Conservation (phyloP, 805 yeast genomes). For the Pichia nakasei region DNA sequence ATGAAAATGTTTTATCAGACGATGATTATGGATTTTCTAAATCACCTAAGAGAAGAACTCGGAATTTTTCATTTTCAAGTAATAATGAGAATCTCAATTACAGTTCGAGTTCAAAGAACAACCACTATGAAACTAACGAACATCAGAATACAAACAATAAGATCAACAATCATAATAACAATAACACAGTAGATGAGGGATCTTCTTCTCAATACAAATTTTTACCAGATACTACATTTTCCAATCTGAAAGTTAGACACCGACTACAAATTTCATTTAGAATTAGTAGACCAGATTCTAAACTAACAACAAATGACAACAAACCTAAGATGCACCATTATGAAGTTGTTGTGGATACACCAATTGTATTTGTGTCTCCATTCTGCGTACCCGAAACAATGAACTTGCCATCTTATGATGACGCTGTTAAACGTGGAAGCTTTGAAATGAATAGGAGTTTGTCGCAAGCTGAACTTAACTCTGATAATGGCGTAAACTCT, state of each 20-base stretch:
- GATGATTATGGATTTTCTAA: constrained; percentile 1
- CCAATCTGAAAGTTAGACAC: constrained; percentile 56
- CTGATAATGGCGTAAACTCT: neutral
- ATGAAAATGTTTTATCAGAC: constrained; percentile 8
- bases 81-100: neutral
- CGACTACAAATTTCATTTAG: constrained; percentile 63
- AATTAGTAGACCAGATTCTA: constrained; percentile 52
- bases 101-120: neutral
- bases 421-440: constrained; percentile 19
- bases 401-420: constrained; percentile 33
- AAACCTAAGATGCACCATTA: constrained; percentile 55
- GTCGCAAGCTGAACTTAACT: constrained; percentile 6
- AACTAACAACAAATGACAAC: constrained; percentile 21
- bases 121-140: neutral
- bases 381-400: constrained; percentile 25
- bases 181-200: constrained; percentile 1
- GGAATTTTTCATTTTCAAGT: constrained; percentile 10
- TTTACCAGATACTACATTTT: constrained; percentile 56
- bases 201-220: constrained; percentile 24
- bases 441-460: constrained; percentile 10
- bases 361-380: constrained; percentile 46
- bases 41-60: constrained; percentile 9
- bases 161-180: neutral
- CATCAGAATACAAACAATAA: neutral
- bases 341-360: constrained; percentile 76